Conservation (phyloP, 2,329 filamentous ascomycete genomes). For the Phyllosticta capitalensis region DNA sequence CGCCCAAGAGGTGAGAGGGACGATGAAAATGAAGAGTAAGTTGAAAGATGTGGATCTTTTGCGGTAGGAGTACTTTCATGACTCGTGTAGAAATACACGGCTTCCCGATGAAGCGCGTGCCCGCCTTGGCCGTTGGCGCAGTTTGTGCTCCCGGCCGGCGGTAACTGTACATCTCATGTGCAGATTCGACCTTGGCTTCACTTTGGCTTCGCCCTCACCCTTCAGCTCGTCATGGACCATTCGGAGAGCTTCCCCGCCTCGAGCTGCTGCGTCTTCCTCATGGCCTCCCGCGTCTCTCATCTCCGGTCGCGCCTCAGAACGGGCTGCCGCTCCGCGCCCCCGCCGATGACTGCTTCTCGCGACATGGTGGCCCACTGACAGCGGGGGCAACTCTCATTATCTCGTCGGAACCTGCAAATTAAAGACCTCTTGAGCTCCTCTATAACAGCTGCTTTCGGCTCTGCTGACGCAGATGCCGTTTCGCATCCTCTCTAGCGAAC, state of each 20-base stretch:
- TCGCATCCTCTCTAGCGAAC: not conserved
- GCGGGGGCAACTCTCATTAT: not conserved
- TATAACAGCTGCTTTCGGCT: not conserved
- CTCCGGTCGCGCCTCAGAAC: not conserved
- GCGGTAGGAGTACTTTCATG: too few species aligned
- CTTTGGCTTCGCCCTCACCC: not conserved
- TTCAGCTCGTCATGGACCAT: not conserved
- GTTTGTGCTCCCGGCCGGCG: not conserved
- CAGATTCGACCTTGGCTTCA: not conserved
- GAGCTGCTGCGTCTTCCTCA: not conserved
- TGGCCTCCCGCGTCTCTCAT: not conserved
- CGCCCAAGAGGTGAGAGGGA: too few species aligned
- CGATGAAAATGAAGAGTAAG: too few species aligned
- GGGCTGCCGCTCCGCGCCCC: not conserved
- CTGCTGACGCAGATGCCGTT: not conserved
- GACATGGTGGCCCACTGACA: not conserved
- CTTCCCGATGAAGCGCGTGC: too few species aligned
- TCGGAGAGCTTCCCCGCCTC: not conserved
- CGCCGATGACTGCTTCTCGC: not conserved
- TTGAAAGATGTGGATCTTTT: too few species aligned
- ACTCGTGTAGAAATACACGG: too few species aligned
- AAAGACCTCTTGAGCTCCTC: not conserved
- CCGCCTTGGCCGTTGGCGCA: not conserved
- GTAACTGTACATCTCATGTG: not conserved
- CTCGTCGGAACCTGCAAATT: not conserved